Evolutionary conservation across 495 filamentous ascomycete genomes (phyloP).

Genomic region (Penicillium macrosclerotiorum): DNA sequence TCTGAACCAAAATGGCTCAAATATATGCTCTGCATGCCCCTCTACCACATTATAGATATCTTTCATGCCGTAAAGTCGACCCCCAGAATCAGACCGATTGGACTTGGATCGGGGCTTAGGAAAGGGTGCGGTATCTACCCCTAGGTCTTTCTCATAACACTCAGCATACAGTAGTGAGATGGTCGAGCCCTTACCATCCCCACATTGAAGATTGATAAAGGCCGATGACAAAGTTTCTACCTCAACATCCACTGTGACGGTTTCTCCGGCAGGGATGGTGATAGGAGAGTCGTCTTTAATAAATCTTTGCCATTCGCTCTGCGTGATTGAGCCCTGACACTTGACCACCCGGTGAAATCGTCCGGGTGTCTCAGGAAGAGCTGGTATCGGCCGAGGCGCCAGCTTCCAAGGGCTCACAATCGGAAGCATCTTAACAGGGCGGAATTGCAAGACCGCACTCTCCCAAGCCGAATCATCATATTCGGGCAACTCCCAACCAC

Average conservation of each 20-base stretch:
- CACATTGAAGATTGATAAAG: constrained; percentile 18
- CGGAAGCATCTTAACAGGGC: constrained; percentile 23
- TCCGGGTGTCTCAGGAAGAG: constrained; percentile 10
- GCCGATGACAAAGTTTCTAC: constrained; percentile 15
- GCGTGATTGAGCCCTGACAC: constrained; percentile 3
- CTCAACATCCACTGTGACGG: constrained; percentile 14
- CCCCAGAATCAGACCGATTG: constrained; percentile 12
- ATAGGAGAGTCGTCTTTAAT: constrained; percentile 4
- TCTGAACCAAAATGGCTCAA: constrained; percentile 29
- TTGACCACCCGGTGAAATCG: constrained; percentile 16
- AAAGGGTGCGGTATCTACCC: constrained; percentile 12
- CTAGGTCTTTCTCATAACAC: constrained; percentile 24
- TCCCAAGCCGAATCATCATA: constrained; percentile 24
- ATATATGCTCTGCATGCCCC: constrained; percentile 7
- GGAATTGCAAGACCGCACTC: constrained; percentile 9
- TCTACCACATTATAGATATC: constrained; percentile 18
- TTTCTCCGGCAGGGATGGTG: constrained; percentile 8
- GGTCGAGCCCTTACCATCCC: constrained; percentile 10
- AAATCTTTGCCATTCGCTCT: constrained; percentile 5
- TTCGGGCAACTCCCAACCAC: constrained; percentile 10
- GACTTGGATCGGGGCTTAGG: constrained; percentile 18
- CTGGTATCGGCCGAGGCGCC: constrained; percentile 16
- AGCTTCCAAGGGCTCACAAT: constrained; percentile 22
- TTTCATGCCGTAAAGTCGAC: constrained; percentile 18
- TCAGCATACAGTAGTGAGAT: constrained; percentile 21